These are phyloP conservation scores for Paxillus ammoniavirescens DNA, from an alignment of 768 basidiomycete genomes.

Conservation along the genomic window DNA sequence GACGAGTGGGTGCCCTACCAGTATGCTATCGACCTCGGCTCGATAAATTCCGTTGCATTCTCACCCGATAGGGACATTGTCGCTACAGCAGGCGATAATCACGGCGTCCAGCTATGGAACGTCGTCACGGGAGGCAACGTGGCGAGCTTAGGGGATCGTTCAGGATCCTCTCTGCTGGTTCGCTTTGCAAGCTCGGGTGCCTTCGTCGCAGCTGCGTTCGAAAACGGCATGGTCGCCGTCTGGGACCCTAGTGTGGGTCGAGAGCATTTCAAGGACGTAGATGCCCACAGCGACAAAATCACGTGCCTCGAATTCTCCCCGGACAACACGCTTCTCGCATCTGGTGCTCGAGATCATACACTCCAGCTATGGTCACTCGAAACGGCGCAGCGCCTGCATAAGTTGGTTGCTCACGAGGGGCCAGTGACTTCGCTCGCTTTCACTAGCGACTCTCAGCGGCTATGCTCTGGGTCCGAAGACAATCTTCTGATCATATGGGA, in stretches of 20 bases:
- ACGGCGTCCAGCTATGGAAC: conserved; percentile 25
- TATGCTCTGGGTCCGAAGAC: conserved; percentile 26
- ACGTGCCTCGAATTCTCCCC: conserved; percentile 21
- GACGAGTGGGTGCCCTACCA: not conserved
- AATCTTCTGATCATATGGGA: conserved; percentile 25
- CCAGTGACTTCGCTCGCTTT: conserved; percentile 20
- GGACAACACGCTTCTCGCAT: conserved; percentile 13
- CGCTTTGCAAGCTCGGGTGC: conserved; percentile 19
- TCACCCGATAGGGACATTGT: conserved; percentile 9
- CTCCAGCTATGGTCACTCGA: conserved; percentile 25
- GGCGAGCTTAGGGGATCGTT: conserved; percentile 15
- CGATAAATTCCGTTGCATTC: conserved; percentile 16
- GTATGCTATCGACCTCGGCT: not conserved
- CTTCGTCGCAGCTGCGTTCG: conserved; percentile 19
- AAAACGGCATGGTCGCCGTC: conserved; percentile 9
- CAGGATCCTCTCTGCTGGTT: conserved; percentile 9
- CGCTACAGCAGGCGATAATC: conserved; percentile 12
- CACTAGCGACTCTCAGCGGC: conserved; percentile 13
- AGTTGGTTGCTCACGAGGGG: conserved; percentile 14
- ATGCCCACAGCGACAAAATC: conserved; percentile 10
- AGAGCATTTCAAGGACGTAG: conserved; percentile 15
- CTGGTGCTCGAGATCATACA: conserved; percentile 13
- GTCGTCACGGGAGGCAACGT: conserved; percentile 17
- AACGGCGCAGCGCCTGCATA: conserved; percentile 10
- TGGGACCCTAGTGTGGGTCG: conserved; percentile 22